Base-by-base conservation (phyloP, 306 rosid genomes). In the Gastrolobium villosum region DNA sequence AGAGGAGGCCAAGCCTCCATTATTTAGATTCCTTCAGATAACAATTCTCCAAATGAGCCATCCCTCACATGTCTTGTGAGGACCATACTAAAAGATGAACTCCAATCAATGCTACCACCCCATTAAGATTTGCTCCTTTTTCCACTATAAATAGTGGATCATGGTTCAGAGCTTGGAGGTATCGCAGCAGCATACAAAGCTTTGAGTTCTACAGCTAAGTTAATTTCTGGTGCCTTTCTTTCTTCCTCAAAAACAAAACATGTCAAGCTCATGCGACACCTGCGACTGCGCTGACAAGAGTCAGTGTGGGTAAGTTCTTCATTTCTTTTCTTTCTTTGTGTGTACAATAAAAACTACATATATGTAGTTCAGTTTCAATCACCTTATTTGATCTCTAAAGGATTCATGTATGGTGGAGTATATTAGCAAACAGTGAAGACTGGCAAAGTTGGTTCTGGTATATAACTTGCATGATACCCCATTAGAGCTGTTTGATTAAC, bases 241-340 rank as follows among this genome's bases (percentile, higher is more conserved):
- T 67, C 50, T 3, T 37, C 75, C 72, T 61, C 66, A 66, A 49
- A 57, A 57, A 66, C 62, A 84, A 84, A 60, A 64, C 85, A 93
- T 93, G 98, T 86, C 96, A 8, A 64, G 10, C 81, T 70, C 49
- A 70, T 86, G 96, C 43, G 72, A 61, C 81, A 70, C 15, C 94
- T 93, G 96, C 56, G 71, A 73, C 93, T 93, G 98, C 48, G 9
- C 89, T 81, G 98, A 90, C 92, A 41, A 56, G 71, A 70, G 45
- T 81, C 79, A 85, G 80, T 90, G 98, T 52, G 75, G 13, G 97
- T 93, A 86, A 83, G 93, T 84, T 44, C 45, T 46, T 60, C 45
- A 55, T 56, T 56, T 37, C 76, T 31, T 3, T 14, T 31, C 10
- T 72, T 0, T 31, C 43, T 69, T 28, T 39, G 53, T 28, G 48